Base-by-base conservation (phyloP, 1,284 basidiomycete species). In the Pseudozyma pruni region DNA sequence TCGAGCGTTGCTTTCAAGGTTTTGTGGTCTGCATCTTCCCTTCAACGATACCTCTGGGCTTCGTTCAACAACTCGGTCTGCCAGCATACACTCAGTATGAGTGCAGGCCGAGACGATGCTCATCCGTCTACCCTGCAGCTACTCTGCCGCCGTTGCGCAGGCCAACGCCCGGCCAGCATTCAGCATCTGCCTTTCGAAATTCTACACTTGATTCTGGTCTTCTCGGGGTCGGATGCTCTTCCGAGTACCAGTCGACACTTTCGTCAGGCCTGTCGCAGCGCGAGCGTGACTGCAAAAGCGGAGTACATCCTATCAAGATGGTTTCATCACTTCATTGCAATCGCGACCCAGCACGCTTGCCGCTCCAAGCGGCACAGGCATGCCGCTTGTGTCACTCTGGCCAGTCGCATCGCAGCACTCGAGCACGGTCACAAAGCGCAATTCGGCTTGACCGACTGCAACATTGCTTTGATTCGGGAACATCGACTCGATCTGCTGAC, bases 111-210 rank as follows among this genome's bases (percentile, higher is more conserved):
- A 47, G 50, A 25, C 5, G 32, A 19, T 4, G 14, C 13, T 20
- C 29, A 50, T 10, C 17, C 20, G 33, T 34, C 44, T n/a, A 43
- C 11, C 17, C 20, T 34, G 6, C 27, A 44, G 32, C 43, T 32
- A 16, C 50, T 58, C 17, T 14, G 25, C 22, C 29, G 25, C 9
- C 33, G 19, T 25, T 27, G 27, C 9, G 5, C 22, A 25, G 34
- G 17, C 5, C 34, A 17, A 8, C 11, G 50, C 8, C 22, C 34
- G 20, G 38, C 41, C 14, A 53, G 71, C 8, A 31, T 76, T 33
- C 45, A 55, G 13, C 17, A 61, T 22, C 48, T 76, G 20, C 57
- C 58, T 3, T 20, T 52, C 29, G 60, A 76, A 39, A 19, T 76
- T 16, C 35, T 72, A 9, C 48, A 61, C 16, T 14, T 11, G 2